A percentile compares a stretch with the other conserved stretches of the same genome.
Conservation (phyloP, 495 filamentous ascomycete genomes). For the Clavariopsis aquatica region DNA sequence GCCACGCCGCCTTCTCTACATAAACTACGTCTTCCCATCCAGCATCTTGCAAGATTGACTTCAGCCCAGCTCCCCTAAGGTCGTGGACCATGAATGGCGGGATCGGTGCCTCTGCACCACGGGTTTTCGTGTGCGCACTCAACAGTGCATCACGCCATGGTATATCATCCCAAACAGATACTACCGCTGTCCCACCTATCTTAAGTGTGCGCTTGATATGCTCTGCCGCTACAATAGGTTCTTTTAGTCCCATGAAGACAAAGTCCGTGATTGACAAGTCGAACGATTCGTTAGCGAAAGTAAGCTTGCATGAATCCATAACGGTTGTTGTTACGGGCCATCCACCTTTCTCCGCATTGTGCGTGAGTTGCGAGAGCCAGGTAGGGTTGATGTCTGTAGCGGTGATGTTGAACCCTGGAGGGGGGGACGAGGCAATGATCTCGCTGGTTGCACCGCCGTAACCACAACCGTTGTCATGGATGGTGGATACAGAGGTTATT, state of each 20-base stretch:
- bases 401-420: slow-evolving; percentile 27
- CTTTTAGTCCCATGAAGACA: slow-evolving; percentile 9
- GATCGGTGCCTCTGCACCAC: slow-evolving; percentile 20
- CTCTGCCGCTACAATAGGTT: slow-evolving; percentile 7
- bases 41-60: neutral
- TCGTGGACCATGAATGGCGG: neutral
- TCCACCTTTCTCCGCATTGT: slow-evolving; percentile 4
- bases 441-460: slow-evolving; percentile 32
- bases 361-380: neutral
- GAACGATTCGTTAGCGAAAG: slow-evolving; percentile 32
- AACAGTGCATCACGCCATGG: slow-evolving; percentile 27
- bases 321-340: slow-evolving; percentile 18
- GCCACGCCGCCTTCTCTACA: neutral
- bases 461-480: slow-evolving; percentile 45
- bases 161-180: slow-evolving; percentile 28
- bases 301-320: slow-evolving; percentile 4
- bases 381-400: slow-evolving; percentile 35
- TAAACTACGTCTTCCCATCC: neutral
- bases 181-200: slow-evolving; percentile 32
- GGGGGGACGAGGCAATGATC: slow-evolving; percentile 32
- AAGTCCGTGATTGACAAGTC: slow-evolving; percentile 34
- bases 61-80: neutral
- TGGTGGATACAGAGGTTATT: slow-evolving; percentile 6
- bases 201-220: slow-evolving; percentile 38
- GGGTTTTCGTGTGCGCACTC: slow-evolving; percentile 29